A percentile compares a stretch with the other conserved stretches of the same genome.
Conservation (phyloP, 768 basidiomycete species). For the Ramaria rubella region DNA sequence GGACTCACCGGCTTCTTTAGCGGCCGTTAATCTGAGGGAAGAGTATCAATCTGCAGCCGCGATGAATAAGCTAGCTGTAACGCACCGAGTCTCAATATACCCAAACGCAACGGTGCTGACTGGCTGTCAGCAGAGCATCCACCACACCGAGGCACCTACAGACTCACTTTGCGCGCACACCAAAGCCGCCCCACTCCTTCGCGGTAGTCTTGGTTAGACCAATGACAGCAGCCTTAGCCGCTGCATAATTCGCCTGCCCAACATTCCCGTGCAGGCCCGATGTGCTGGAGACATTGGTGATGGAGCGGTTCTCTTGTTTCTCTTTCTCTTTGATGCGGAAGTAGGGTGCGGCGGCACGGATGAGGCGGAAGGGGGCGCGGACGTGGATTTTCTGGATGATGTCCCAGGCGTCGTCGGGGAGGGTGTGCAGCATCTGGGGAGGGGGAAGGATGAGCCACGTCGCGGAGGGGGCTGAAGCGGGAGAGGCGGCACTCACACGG, state of each 20-base stretch:
- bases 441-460: slow-evolving; percentile 25
- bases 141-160: too few species aligned
- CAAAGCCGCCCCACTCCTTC: slow-evolving; percentile 83
- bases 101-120: slow-evolving; percentile 67
- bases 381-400: slow-evolving; percentile 82
- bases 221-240: slow-evolving; percentile 70
- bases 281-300: slow-evolving; percentile 77
- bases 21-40: slow-evolving; percentile 54
- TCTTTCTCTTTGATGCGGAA: slow-evolving; percentile 71
- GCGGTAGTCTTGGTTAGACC: slow-evolving; percentile 82
- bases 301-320: slow-evolving; percentile 59
- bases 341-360: slow-evolving; percentile 79
- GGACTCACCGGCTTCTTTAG: slow-evolving; percentile 68
- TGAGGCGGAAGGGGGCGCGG: slow-evolving; percentile 77
- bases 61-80: background rate
- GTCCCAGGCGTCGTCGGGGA: slow-evolving; percentile 74
- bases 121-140: background rate
- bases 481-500: slow-evolving; percentile 10
- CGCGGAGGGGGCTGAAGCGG: background rate
- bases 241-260: slow-evolving; percentile 78
- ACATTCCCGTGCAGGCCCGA: slow-evolving; percentile 84
- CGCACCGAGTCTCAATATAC: slow-evolving; percentile 66
- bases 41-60: background rate
- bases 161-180: slow-evolving; percentile 61
- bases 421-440: slow-evolving; percentile 88